Evolutionary conservation across 768 basidiomycete species (phyloP), one percentile per base, ranked within the genome.

Genomic region (Hypholoma sublateritium): DNA sequence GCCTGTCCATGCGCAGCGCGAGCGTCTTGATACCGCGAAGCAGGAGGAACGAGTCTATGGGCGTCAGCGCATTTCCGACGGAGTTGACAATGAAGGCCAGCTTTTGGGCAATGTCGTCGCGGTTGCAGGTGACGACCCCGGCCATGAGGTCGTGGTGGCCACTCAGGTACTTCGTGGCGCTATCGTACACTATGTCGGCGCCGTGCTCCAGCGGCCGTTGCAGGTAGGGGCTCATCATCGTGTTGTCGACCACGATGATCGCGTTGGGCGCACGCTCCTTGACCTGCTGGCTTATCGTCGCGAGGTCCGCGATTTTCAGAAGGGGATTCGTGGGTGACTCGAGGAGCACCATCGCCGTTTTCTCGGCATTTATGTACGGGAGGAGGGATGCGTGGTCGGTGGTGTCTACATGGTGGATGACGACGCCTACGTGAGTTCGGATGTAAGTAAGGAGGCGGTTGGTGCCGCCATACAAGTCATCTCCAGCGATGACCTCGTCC

Each of bases 111-210:
- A 98, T 66, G 64, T 97, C 95, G 55, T 95, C 93, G 50, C 91
- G 79, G 74, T 95, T 91, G 75, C 95, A 97, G 24, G 86, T 88
- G 61, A 98, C 90, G 44, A 93, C 86, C 57, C 97, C 97, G 0
- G 97, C 96, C 97, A 99, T 99, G 61, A 99, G 85, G 69, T 99
- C 97, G 73, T 99, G 97, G 67, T 99, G 97, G 7, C 97, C 97
- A 56, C 91, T 94, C 45, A 99, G 80, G 72, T 98, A 98, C 70
- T 99, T 99, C 21, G 97, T 98, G 9, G 88, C 97, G 57, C 93
- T 95, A 72, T 99, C 97, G 67, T 99, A 99, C 8, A 98, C 95
- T 54, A 99, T 86, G 69, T 99, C 97, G 47, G 93, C 93, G 14
- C 96, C 97, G 55, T 97, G 89, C 66, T 98, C 94, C 36, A 98